Evolutionary conservation across 176 grass and related monocot genomes (phyloP), one percentile per base, ranked within the genome.

Genomic region (Juncus effusus): DNA sequence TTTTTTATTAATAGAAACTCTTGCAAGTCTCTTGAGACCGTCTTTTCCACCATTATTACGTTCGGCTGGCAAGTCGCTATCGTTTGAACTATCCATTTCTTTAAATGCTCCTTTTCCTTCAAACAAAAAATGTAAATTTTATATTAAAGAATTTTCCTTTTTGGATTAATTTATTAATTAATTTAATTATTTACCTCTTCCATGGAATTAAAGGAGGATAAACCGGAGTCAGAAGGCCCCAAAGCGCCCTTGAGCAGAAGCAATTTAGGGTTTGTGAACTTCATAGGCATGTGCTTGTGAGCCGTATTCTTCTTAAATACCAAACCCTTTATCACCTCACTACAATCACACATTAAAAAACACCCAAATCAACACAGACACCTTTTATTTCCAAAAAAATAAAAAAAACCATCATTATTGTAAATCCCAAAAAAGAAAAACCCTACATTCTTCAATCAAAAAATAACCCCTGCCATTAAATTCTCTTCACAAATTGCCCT

Each of bases 231-330:
- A 66, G 89, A 90, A 73, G 86, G 83, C 3, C 95, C 95, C 68
- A 99, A 84, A 64, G 64, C 69, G 36, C 95, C 95, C 78, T 76
- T 73, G 64, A 99, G 76, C 57, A 99, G 86, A 45, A 99, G 83
- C 56, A 99, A 76, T 76, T 74, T 90, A 85, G 95, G 85, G 64
- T 93, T 99, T 67, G 76, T 84, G 49, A 85, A 93, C 55, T 39
- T 81, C 74, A 71, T 85, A 0, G 78, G 95, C 95, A 94, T 99
- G 69, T 90, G 95, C 83, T 99, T 99, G 72, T 99, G 89, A 72
- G 88, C 88, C 76, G 88, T 72, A 6, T 99, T 93, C 76, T 90
- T 99, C 77, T 99, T 99, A 73, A 93, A 99, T 41, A 84, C 89
- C 73, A 99, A 70, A 56, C 95, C 95, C 16, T 93, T 93, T 64